phyloP scores from a whole-genome alignment of 768 basidiomycete genomes.

The Boletus pseudopeckii region DNA sequence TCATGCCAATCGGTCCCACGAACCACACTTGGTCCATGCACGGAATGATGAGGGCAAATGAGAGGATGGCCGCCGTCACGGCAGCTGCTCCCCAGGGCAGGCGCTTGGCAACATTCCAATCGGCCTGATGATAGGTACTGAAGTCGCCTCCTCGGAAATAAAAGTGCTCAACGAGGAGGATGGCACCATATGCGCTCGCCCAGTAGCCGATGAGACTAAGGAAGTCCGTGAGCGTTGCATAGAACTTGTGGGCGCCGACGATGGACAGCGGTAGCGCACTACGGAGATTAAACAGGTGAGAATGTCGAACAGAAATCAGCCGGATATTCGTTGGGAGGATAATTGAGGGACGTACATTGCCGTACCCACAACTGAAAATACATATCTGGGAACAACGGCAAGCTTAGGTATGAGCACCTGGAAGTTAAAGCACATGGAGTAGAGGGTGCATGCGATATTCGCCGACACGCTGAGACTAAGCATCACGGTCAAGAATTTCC shows the following conservation, averaged over 20 bases:
- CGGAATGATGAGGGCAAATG: slow-evolving; percentile 57
- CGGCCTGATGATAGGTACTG: slow-evolving; percentile 42
- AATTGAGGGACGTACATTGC: slow-evolving; percentile 51
- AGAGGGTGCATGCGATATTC: slow-evolving; percentile 81
- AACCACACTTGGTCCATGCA: slow-evolving; percentile 74
- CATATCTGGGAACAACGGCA: slow-evolving; percentile 59
- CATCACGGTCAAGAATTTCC: slow-evolving; percentile 68
- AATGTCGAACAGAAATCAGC: slow-evolving; percentile 5
- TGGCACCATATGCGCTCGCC: slow-evolving; percentile 53
- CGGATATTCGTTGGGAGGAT: not conserved
- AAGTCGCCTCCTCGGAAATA: slow-evolving; percentile 55
- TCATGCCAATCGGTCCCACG: slow-evolving; percentile 60
- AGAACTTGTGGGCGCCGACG: slow-evolving; percentile 66
- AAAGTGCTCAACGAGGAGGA: slow-evolving; percentile 65
- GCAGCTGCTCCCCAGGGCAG: slow-evolving; percentile 68
- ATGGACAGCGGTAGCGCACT: slow-evolving; percentile 70
- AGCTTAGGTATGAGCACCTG: slow-evolving; percentile 65
- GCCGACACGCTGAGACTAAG: slow-evolving; percentile 74
- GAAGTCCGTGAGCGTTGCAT: slow-evolving; percentile 58
- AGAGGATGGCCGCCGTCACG: slow-evolving; percentile 44
- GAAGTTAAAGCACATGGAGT: slow-evolving; percentile 72
- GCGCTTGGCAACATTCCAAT: slow-evolving; percentile 48
- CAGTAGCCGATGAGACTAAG: slow-evolving; percentile 69
- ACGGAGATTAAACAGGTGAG: not conserved
- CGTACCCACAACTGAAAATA: slow-evolving; percentile 63